Evolutionary conservation across 306 rosid species (phyloP).

Genomic region (Glycine tomentella): DNA sequence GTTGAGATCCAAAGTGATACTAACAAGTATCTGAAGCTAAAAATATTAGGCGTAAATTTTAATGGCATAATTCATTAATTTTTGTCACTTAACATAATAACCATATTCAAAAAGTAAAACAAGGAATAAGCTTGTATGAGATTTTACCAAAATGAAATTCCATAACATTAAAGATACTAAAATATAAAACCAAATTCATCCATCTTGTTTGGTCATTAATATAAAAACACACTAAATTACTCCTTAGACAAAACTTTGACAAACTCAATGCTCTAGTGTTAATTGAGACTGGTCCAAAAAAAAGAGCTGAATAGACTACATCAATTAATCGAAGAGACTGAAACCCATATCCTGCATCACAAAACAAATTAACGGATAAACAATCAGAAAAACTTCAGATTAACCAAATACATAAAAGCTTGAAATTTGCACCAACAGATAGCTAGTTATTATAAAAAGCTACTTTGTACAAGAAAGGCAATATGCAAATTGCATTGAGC

Average conservation of each 20-base stretch:
- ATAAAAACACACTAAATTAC: conserved; percentile 14
- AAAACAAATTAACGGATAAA: conserved; percentile 17
- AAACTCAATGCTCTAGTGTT: conserved; percentile 27
- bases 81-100: background rate
- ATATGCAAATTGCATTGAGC: background rate
- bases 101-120: background rate
- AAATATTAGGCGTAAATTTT: background rate
- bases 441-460: background rate
- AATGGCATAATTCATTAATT: background rate
- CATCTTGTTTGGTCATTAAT: conserved; percentile 3
- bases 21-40: too few relatives aligned
- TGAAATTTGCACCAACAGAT: conserved; percentile 3
- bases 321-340: conserved; percentile 78
- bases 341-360: conserved; percentile 82
- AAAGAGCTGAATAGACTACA: conserved; percentile 4
- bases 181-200: conserved; percentile 30
- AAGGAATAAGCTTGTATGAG: background rate
- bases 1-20: too few relatives aligned
- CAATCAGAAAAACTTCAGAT: conserved; percentile 29
- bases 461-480: background rate
- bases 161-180: conserved; percentile 37
- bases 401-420: background rate
- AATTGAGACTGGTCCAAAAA: background rate
- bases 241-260: conserved; percentile 43
- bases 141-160: conserved; percentile 21